A percentile compares a stretch with the other conserved stretches of the same genome.
phyloP scores from a whole-genome alignment of 345 rosid genomes.

The Geranium rotundifolium region DNA sequence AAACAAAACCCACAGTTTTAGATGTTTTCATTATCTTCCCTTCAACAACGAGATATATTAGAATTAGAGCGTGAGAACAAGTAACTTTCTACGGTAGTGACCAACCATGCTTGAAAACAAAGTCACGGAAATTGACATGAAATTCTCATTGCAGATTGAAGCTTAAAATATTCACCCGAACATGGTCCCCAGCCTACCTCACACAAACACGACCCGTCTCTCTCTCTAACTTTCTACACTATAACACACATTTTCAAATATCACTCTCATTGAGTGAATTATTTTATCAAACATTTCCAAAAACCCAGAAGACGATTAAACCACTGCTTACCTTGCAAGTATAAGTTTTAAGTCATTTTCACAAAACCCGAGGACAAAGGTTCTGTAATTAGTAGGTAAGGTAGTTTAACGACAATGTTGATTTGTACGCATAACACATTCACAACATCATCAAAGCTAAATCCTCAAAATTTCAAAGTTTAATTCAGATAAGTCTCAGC shows the following conservation, averaged over 20 bases:
- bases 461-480: not conserved
- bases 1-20: not conserved
- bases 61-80: conserved; percentile 22
- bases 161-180: not conserved
- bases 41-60: conserved; percentile 27
- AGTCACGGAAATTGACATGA: conserved; percentile 21
- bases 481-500: not conserved
- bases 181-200: not conserved
- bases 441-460: not conserved
- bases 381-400: not conserved
- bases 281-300: not conserved
- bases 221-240: not conserved
- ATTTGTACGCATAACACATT: not conserved
- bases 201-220: not conserved
- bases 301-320: not conserved
- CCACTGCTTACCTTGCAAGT: not conserved
- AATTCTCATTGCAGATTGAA: not conserved
- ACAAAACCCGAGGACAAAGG: not conserved
- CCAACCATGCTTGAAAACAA: conserved; percentile 59
- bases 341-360: not conserved
- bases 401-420: not conserved
- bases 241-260: not conserved
- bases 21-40: conserved; percentile 9
- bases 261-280: not conserved
- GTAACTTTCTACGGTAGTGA: conserved; percentile 17